phyloP scores from a whole-genome alignment of 306 rosid genomes.

The Hylodesmum podocarpum region DNA sequence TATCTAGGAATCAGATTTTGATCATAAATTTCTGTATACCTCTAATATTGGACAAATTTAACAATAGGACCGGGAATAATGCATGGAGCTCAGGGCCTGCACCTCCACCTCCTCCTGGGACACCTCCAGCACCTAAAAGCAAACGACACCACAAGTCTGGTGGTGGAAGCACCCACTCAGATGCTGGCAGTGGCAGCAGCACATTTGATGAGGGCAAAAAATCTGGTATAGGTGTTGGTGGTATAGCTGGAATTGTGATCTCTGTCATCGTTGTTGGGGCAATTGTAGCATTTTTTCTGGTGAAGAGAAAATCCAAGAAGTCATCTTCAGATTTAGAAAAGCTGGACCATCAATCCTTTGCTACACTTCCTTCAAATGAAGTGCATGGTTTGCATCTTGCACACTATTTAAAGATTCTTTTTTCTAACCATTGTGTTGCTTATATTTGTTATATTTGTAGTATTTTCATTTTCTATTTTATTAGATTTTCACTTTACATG shows the following conservation, averaged over 20 bases:
- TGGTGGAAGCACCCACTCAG: slow-evolving; percentile 46
- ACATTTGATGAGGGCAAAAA: slow-evolving; percentile 45
- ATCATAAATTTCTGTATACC: slow-evolving; percentile 24
- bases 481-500: neutral
- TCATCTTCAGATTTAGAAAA: slow-evolving; percentile 71
- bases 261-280: slow-evolving; percentile 71
- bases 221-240: slow-evolving; percentile 83
- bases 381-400: slow-evolving; percentile 62
- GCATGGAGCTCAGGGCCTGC: slow-evolving; percentile 86
- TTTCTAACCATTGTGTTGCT: neutral
- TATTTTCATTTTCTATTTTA: neutral
- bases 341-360: slow-evolving; percentile 54
- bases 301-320: slow-evolving; percentile 75
- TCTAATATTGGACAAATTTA: slow-evolving; percentile 29
- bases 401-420: slow-evolving; percentile 13
- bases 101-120: slow-evolving; percentile 96
- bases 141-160: slow-evolving; percentile 54
- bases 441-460: neutral
- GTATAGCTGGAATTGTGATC: slow-evolving; percentile 83
- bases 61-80: slow-evolving; percentile 69
- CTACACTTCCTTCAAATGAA: slow-evolving; percentile 63
- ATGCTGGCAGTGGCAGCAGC: slow-evolving; percentile 32
- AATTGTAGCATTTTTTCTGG: slow-evolving; percentile 64
- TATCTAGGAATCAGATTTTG: slow-evolving; percentile 4
- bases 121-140: slow-evolving; percentile 50